A percentile compares a stretch with the other conserved stretches of the same genome.
Conservation (phyloP, 176 grass and related monocot genomes). For the Triticum dicoccoides region DNA sequence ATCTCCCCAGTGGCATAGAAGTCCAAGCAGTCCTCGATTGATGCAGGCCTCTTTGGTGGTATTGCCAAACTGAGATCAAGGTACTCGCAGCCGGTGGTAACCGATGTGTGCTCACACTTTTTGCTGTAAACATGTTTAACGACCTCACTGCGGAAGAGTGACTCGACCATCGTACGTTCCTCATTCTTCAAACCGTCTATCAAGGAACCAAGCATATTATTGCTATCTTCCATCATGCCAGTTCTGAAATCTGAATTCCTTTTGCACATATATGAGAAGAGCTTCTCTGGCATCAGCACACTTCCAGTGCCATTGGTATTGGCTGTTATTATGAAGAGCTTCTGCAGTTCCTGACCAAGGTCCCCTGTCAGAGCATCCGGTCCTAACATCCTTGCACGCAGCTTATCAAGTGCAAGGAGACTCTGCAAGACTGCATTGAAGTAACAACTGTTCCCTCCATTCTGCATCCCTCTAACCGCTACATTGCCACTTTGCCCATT, state of each 20-base stretch:
- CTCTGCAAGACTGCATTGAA: conserved; percentile 88
- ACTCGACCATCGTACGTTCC: conserved; percentile 26
- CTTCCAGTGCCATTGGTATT: conserved; percentile 40
- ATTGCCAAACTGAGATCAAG: conserved; percentile 70
- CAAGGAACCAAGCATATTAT: conserved; percentile 75
- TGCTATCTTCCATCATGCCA: conserved; percentile 78
- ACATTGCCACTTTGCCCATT: not conserved
- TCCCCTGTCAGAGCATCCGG: conserved; percentile 37
- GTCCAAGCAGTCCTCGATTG: conserved; percentile 62
- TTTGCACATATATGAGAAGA: conserved; percentile 62
- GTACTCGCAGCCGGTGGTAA: conserved; percentile 19
- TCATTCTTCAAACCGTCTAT: conserved; percentile 62
- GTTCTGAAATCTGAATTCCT: conserved; percentile 67
- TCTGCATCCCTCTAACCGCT: conserved; percentile 45
- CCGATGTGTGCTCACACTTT: conserved; percentile 55
- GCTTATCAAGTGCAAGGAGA: conserved; percentile 56
- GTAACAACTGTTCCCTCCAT: conserved; percentile 84
- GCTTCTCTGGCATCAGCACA: conserved; percentile 51
- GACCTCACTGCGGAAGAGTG: not conserved
- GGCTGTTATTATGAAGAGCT: conserved; percentile 40
- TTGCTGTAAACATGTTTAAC: conserved; percentile 46
- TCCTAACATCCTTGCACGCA: conserved; percentile 55
- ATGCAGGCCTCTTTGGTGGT: conserved; percentile 53
- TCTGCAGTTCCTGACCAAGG: conserved; percentile 53
- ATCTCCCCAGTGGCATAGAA: conserved; percentile 60